Conservation (phyloP, 2,329 filamentous ascomycete species). For the Neurospora sp. region DNA sequence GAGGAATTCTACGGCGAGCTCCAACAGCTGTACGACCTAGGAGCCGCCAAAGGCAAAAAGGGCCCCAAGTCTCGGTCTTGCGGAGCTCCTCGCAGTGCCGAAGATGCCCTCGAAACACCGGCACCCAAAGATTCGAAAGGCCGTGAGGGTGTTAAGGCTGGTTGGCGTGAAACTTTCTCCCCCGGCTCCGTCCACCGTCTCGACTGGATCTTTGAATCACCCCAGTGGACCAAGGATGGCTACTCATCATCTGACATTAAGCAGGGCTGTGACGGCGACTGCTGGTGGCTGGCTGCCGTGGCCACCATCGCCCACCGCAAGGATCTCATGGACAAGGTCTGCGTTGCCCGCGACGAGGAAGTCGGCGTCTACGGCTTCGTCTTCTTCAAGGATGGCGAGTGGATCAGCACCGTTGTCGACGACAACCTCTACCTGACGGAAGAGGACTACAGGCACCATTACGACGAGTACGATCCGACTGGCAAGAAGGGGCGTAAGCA, state of each 20-base stretch:
- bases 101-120: neutral
- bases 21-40: neutral
- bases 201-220: slow-evolving; percentile 33
- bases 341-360: slow-evolving; percentile 56
- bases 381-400: slow-evolving; percentile 61
- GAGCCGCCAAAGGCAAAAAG: neutral
- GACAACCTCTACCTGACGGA: slow-evolving; percentile 54
- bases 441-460: slow-evolving; percentile 38
- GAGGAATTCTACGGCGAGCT: neutral
- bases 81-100: neutral
- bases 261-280: slow-evolving; percentile 49
- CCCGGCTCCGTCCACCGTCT: slow-evolving; percentile 33
- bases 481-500: slow-evolving; percentile 50
- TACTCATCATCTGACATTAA: slow-evolving; percentile 33
- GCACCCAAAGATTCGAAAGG: neutral
- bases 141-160: slow-evolving; percentile 6
- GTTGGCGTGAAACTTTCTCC: slow-evolving; percentile 12
- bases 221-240: slow-evolving; percentile 30
- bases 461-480: slow-evolving; percentile 28
- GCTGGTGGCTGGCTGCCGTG: slow-evolving; percentile 63
- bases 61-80: neutral
- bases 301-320: slow-evolving; percentile 58
- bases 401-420: slow-evolving; percentile 62
- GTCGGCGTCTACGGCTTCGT: slow-evolving; percentile 67
- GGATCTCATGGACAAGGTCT: slow-evolving; percentile 56